Evolutionary conservation across 192 early-diverging fungal species (phyloP).

Genomic region (Umbelopsis vinacea): DNA sequence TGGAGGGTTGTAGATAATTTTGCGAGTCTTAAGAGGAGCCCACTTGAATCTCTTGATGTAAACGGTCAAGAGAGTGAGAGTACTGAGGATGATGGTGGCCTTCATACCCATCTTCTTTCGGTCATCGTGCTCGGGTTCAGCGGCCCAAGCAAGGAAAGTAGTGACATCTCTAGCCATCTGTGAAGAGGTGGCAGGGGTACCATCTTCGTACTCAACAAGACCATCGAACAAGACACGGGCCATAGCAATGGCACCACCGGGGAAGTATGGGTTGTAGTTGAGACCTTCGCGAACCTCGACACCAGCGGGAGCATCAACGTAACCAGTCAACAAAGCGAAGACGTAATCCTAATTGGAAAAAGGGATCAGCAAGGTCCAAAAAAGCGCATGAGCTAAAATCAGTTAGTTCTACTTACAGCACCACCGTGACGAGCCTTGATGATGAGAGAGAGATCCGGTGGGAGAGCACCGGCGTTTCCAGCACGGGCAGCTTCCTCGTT

Average conservation of each 20-base stretch:
- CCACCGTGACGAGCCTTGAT: conserved; percentile 94
- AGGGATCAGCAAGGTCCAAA: not conserved
- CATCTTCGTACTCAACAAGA: conserved; percentile 95
- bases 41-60: conserved; percentile 96
- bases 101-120: conserved; percentile 96
- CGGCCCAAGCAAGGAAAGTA: conserved; percentile 92
- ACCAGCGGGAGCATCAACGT: conserved; percentile 93
- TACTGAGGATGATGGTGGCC: conserved; percentile 72
- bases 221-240: conserved; percentile 93
- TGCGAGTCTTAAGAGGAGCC: conserved; percentile 90
- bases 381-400: not conserved
- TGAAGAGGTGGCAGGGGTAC: conserved; percentile 91
- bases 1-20: conserved; percentile 75
- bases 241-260: conserved; percentile 97
- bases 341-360: conserved; percentile 78
- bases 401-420: conserved; percentile 52
- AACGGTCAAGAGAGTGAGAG: conserved; percentile 76
- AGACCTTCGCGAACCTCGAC: conserved; percentile 92
- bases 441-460: conserved; percentile 95
- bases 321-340: conserved; percentile 95
- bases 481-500: conserved; percentile 97
- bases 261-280: conserved; percentile 99
- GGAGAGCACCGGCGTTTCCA: conserved; percentile 93
- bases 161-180: conserved; percentile 98
- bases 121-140: conserved; percentile 96